Conservation (phyloP, 2,329 filamentous ascomycete species). For the Aspergillus viridinutans region DNA sequence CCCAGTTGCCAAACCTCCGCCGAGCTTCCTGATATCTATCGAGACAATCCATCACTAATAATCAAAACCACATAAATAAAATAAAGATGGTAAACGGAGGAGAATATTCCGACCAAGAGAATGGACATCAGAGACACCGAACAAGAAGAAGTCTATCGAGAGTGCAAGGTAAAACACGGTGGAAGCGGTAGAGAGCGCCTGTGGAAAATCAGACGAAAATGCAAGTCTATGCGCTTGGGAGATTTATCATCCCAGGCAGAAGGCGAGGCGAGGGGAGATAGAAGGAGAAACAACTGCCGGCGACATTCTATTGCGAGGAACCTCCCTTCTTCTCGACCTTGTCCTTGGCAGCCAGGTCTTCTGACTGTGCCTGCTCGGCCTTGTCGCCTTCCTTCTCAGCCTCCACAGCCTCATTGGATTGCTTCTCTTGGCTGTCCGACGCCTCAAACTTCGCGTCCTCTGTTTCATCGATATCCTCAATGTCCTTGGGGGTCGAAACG, state of each 20-base stretch:
- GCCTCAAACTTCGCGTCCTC: conserved; percentile 59
- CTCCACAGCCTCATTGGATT: conserved; percentile 45
- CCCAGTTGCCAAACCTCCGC: background rate
- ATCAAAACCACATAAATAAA: background rate
- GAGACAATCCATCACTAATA: background rate
- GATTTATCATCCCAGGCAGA: conserved; percentile 1
- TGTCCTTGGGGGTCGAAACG: conserved; percentile 72
- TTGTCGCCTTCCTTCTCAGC: conserved; percentile 37
- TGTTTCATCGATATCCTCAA: conserved; percentile 91
- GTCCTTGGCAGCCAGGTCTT: conserved; percentile 10
- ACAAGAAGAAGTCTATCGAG: conserved; percentile 11
- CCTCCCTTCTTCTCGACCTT: conserved; percentile 25
- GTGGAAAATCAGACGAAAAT: background rate
- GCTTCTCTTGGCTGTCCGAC: conserved; percentile 40
- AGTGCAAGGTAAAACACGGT: conserved; percentile 9
- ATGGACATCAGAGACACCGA: background rate
- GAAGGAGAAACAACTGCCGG: background rate
- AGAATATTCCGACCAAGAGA: conserved; percentile 1
- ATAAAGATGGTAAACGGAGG: background rate
- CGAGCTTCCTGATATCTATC: conserved; percentile 1
- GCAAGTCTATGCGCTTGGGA: background rate
- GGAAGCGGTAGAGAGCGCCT: background rate
- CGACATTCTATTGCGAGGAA: conserved; percentile 2
- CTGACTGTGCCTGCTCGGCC: conserved; percentile 25
- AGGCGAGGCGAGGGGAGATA: conserved; percentile 4